Evolutionary conservation across 495 filamentous ascomycete genomes (phyloP), one percentile per base, ranked within the genome.

Genomic region (Immersiella caudata): DNA sequence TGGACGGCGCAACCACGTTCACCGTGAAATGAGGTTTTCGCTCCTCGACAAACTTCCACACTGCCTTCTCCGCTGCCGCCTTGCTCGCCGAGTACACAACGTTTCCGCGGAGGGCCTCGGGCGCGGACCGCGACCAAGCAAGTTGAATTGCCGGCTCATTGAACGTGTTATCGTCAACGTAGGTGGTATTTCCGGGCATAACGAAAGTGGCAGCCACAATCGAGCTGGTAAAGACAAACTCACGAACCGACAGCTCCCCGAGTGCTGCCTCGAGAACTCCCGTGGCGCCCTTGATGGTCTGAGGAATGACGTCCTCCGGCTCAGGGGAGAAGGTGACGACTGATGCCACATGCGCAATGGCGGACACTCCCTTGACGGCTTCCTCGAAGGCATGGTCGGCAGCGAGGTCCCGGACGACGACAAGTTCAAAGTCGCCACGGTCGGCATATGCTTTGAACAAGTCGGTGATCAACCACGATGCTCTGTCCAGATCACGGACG

Each of bases 171-270:
- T 52, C 52, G 25, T 70, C 73, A 35, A 86, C 73, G 22, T 33
- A 22, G 16, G 70, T 62, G n/a, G 33, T 18, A 18, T 66, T 66
- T 56, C 78, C 76, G 7, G 70, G 73, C 16, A 66, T 68, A 0
- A 79, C 77, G 24, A 71, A 54, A 22, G 71, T 58, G 14, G 80
- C 76, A 0, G 87, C 81, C 0, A 70, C 70, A 1, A 80, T 82
- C 0, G 83, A 87, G n/a, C 82, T 86, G 1, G 82, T 85, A 62
- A 79, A 77, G 2, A 89, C 86, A 49, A 88, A 76, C 1, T 82
- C 73, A 67, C 83, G 83, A 18, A 89, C 75, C 4, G 73, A 72
- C 0, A 78, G 73, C 22, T 81, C 71, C 33, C 75, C 75, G 0
- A 78, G 70, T 1, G 88, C 87, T 11, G 81, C 74, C 22, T 77